Evolutionary conservation across 2,329 filamentous ascomycete species (phyloP), one percentile per base, ranked within the genome.

Genomic region (Ilyonectria mors-panacis): DNA sequence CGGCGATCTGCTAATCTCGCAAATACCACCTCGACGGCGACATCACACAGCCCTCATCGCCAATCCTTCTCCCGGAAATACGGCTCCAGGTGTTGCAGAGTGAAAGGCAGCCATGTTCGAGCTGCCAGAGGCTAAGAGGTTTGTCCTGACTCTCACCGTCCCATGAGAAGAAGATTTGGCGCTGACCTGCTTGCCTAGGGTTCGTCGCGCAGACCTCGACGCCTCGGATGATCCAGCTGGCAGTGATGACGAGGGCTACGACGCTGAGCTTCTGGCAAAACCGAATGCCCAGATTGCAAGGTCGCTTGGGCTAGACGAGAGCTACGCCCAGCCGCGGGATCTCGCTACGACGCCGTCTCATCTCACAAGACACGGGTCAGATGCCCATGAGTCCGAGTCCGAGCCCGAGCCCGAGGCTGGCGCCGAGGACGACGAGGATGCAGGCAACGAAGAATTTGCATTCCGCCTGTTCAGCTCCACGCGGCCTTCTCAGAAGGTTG

Each of bases 401-500:
- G 26, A 26, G 26, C 26, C 26, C 26, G 65, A 62, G n/a, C 65
- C 21, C 5, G 69, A 70, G 39, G 65, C 68, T 17, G 65, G 21
- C 2, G 69, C 73, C 15, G 67, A 47, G 6, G 69, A 73, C 15
- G 72, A 75, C 15, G 68, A 65, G 7, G 73, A 79, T 15, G 78
- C 73, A 8, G 72, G 70, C 7, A 73, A 78, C 12, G 76, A 73
- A 23, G 83, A 84, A 59, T 90, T 89, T 70, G 83, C 85, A 60
- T 91, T 91, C 74, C 83, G 87, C 9, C 83, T 91, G 30, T 91
- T 91, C 75, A 84, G 84, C 68, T 81, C 82, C 50, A 79, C 84
- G 19, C 79, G 78, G 6, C 78, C 82, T 2, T 77, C 81, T 2
- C 81, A 83, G 58, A 89, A 85, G 65, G 83, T 91, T 19, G 78